Evolutionary conservation across 2,329 filamentous ascomycete genomes (phyloP), one percentile per base, ranked within the genome.

Genomic region (Aspergillus candidus): DNA sequence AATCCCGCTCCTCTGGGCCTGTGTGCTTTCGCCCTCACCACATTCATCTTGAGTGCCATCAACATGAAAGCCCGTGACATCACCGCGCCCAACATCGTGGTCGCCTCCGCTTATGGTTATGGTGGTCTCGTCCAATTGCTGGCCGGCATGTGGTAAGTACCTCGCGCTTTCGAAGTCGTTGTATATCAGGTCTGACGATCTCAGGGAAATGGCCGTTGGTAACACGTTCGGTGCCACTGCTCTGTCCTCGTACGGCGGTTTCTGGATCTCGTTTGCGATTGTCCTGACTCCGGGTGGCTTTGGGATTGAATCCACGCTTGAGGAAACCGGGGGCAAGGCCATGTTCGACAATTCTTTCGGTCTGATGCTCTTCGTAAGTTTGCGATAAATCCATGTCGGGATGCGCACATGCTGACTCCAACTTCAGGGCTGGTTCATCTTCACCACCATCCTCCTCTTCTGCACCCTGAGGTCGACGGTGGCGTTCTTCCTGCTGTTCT

Each of bases 141-240:
- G 15, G 84, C 86, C 53, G 87, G 87, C 72, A 93, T 91, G 87
- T 93, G 87, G 87, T 88, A 76, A 51, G 71, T 71, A 10, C 32
- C 35, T 13, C 13, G 22, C 13, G 38, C 15, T 4, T 35, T 5
- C 14, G n/a, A 32, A 29, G 22, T 30, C 17, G 10, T 27, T 27
- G 22, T 27, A 27, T 10, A 10, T 2, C 22, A 27, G 22, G 22
- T 38, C 43, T 49, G 30, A 45, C 15, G 8, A 11, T 38, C 18
- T 12, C 50, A 88, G 84, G 85, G 86, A 91, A 72, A 87, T 91
- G 79, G 85, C 86, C 31, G 76, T 87, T n/a, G 86, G 86, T 45
- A 91, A 91, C 74, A 91, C 87, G 10, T 90, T 91, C 54, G 86
- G 86, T 74, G 86, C 85, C 41, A 90, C 86, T 17, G 85, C 86